Base-by-base conservation (phyloP, 2,329 filamentous ascomycete genomes). In the Talaromyces sp. region DNA sequence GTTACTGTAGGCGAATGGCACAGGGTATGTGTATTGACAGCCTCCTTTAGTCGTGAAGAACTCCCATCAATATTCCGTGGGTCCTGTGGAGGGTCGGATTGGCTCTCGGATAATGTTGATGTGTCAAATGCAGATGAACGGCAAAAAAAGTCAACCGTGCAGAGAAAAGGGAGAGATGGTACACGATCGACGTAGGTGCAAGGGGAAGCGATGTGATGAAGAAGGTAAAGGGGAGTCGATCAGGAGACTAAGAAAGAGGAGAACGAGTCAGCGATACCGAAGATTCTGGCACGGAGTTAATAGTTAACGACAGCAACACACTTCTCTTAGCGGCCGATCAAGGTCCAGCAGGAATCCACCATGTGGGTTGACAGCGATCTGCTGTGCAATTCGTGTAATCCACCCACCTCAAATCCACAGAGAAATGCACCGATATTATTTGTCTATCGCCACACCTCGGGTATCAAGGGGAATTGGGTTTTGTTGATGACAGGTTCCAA, bases 321-420 rank as follows among this genome's bases (percentile, higher is more conserved):
- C 48, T 55, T 50, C 51, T 55, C 20, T 39, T 63, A 62, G 62
- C 60, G 62, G 62, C 58, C 46, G 57, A 64, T 64, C 60, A 57
- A 51, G 55, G 46, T 27, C 56, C 58, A 48, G 44, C 40, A 49
- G 48, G 57, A 62, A 62, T 58, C 62, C 62, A 64, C 62, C 56
- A 32, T 50, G 58, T 60, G 57, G 60, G 47, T 51, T 61, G 51
- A 20, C 33, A 41, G 27, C 54, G 46, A 40, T 32, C 29, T 30
- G 46, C 40, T 41, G 32, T 24, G 39, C 14, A 13, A 35, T 14
- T 39, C 22, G n/a, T 40, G 13, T 27, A 33, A 35, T 36, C 33
- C 32, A 36, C 29, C 24, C 24, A 30, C 4, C 43, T 13, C 32
- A 33, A 22, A 44, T 14, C 19, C 19, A 44, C 13, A 46, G 43